Percentiles rank a stretch among this genome's conserved stretches.
phyloP scores from a whole-genome alignment of 2,329 filamentous ascomycete genomes.

The Fonsecaea multimorphosa region DNA sequence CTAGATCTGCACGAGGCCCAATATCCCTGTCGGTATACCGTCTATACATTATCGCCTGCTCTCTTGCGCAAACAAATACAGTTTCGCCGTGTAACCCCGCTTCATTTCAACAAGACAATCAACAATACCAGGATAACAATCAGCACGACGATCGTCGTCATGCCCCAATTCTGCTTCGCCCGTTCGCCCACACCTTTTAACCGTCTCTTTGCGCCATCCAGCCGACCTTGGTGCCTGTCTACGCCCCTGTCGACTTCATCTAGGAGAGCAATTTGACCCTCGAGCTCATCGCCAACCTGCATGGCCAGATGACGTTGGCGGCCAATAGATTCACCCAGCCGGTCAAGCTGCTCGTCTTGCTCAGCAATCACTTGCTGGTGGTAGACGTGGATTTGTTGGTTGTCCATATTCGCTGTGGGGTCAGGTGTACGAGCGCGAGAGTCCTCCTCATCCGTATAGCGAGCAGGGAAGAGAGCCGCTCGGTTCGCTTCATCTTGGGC shows the following conservation, averaged over 20 bases:
- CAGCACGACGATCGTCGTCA: constrained; percentile 78
- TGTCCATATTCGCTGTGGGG: constrained; percentile 69
- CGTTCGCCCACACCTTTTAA: constrained; percentile 74
- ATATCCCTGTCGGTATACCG: background rate
- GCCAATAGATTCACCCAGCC: constrained; percentile 81
- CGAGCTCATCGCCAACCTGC: constrained; percentile 94
- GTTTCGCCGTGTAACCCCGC: background rate
- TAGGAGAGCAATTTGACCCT: constrained; percentile 84
- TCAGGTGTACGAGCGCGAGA: constrained; percentile 62
- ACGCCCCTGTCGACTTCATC: constrained; percentile 86
- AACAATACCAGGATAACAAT: constrained; percentile 82
- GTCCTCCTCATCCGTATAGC: constrained; percentile 50
- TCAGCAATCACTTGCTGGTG: constrained; percentile 81
- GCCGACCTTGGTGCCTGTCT: constrained; percentile 76
- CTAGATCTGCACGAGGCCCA: background rate
- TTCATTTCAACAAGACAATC: constrained; percentile 79
- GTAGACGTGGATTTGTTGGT: constrained; percentile 85
- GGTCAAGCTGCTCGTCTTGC: constrained; percentile 92
- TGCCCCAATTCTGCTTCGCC: constrained; percentile 84
- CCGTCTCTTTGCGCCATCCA: constrained; percentile 75
- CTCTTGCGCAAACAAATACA: background rate
- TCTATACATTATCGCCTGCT: background rate
- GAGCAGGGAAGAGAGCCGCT: constrained; percentile 63
- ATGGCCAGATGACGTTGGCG: constrained; percentile 91
- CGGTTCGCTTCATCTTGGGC: constrained; percentile 61